Base-by-base conservation (phyloP, 768 basidiomycete species). In the Mycena latifolia region DNA sequence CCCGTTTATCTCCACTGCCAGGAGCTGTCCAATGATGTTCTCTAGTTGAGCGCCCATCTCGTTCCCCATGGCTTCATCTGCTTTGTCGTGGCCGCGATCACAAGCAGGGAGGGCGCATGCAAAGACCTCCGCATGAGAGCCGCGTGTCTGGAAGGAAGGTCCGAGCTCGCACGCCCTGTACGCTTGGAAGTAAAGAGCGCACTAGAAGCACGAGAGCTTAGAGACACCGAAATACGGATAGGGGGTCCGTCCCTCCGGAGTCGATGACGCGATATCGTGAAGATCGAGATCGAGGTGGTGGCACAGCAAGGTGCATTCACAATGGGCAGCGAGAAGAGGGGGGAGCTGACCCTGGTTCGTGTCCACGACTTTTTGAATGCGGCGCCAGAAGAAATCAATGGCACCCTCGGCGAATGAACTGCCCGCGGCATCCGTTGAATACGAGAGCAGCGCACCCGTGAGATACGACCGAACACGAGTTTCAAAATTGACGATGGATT, bases 161-260 rank as follows among this genome's bases (percentile, higher is more conserved):
- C 62, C 62, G n/a, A 63, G 62, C 37, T 39, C 27, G 28, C 62
- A 56, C 18, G 45, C 55, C 35, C 27, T 48, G 37, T 63, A 63
- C 33, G 62, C 62, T 39, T 63, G 33, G 54, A 63, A 63, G 46
- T 63, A 63, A 22, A 63, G 47, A 24, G 62, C 15, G 53, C 62
- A 63, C 45, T 63, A 54, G 46, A 63, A 63, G 47, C 62, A 63
- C 54, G 47, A 63, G 54, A 50, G 46, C 46, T 57, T 35, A 37
- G 63, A 64, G 55, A 64, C 39, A 28, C 63, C 63, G 24, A 64
- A 33, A 25, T 57, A 64, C 24, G 63, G 63, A 57, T 57, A 64
- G 28, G 54, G 62, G 11, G 55, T 45, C 33, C 33, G 33, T 25
- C 35, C 27, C 45, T 55, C 33, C 39, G 48, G 63, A 57, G 45